phyloP scores from a whole-genome alignment of 768 basidiomycete genomes.

The Collybiopsis luxurians region DNA sequence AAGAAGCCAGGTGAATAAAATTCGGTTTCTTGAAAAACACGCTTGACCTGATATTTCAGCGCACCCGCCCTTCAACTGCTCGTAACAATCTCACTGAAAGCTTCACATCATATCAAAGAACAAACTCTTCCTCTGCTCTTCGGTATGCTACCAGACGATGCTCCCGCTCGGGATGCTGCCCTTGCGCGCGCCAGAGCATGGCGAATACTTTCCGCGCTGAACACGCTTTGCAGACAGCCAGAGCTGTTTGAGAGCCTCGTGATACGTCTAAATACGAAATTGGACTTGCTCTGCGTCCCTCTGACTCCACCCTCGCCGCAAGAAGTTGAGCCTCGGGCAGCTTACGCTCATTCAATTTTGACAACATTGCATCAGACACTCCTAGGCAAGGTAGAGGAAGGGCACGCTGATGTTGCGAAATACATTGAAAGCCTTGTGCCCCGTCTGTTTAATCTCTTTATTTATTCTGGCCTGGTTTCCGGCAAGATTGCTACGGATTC shows the following conservation, averaged over 20 bases:
- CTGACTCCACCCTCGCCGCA: slow-evolving; percentile 17
- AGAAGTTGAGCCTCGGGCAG: slow-evolving; percentile 62
- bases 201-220: slow-evolving; percentile 65
- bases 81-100: slow-evolving; percentile 52
- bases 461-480: slow-evolving; percentile 37
- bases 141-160: slow-evolving; percentile 62
- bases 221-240: slow-evolving; percentile 67
- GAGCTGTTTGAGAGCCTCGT: slow-evolving; percentile 84
- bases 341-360: slow-evolving; percentile 85
- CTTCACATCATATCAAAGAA: slow-evolving; percentile 64
- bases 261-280: slow-evolving; percentile 70
- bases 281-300: slow-evolving; percentile 63
- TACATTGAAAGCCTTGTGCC: slow-evolving; percentile 78
- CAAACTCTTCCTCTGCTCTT: slow-evolving; percentile 84
- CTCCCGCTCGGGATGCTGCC: slow-evolving; percentile 53
- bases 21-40: not conserved
- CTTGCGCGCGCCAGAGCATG: slow-evolving; percentile 62
- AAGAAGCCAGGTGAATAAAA: slow-evolving; percentile 50
- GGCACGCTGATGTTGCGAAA: slow-evolving; percentile 73
- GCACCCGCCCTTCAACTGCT: slow-evolving; percentile 60
- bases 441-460: slow-evolving; percentile 62
- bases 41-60: slow-evolving; percentile 31
- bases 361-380: slow-evolving; percentile 65
- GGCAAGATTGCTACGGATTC: slow-evolving; percentile 34
- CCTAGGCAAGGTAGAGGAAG: slow-evolving; percentile 36